A percentile compares a stretch with the other conserved stretches of the same genome.
Evolutionary conservation across 306 rosid genomes (phyloP).

Genomic region (Prunus mongolica): DNA sequence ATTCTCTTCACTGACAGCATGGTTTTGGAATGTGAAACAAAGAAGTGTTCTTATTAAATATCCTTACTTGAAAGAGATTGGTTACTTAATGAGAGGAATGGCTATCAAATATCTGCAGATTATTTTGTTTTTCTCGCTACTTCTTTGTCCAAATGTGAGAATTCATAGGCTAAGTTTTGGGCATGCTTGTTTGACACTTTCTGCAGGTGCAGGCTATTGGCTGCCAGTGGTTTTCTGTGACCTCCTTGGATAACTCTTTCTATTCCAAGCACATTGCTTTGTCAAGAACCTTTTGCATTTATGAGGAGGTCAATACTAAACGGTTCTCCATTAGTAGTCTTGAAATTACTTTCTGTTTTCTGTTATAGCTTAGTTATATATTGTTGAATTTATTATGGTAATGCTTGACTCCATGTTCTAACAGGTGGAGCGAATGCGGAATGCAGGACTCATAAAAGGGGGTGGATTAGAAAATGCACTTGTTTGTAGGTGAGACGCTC

Average conservation of each 20-base stretch:
- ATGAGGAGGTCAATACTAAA: constrained; percentile 66
- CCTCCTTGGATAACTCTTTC: constrained; percentile 41
- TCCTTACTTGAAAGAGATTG: background rate
- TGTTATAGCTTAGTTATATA: constrained; percentile 1
- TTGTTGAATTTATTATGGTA: constrained; percentile 17
- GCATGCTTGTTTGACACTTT: background rate
- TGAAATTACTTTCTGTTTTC: constrained; percentile 21
- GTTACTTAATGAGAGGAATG: background rate
- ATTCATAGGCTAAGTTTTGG: background rate
- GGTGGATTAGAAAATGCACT: constrained; percentile 80
- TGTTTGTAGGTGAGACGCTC: constrained; percentile 64
- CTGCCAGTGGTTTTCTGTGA: constrained; percentile 73
- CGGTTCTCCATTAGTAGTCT: constrained; percentile 11
- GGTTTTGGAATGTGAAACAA: background rate
- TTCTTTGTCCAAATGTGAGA: background rate
- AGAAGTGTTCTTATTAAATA: background rate
- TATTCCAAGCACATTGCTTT: constrained; percentile 62
- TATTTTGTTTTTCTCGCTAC: background rate
- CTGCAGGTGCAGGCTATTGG: constrained; percentile 71
- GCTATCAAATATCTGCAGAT: background rate
- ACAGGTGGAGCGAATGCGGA: constrained; percentile 77
- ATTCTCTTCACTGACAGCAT: background rate
- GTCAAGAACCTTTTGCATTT: constrained; percentile 84
- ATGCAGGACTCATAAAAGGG: constrained; percentile 78
- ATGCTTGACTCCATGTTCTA: constrained; percentile 14